phyloP scores from a whole-genome alignment of 805 yeast genomes.

The Yarrowia divulgata region DNA sequence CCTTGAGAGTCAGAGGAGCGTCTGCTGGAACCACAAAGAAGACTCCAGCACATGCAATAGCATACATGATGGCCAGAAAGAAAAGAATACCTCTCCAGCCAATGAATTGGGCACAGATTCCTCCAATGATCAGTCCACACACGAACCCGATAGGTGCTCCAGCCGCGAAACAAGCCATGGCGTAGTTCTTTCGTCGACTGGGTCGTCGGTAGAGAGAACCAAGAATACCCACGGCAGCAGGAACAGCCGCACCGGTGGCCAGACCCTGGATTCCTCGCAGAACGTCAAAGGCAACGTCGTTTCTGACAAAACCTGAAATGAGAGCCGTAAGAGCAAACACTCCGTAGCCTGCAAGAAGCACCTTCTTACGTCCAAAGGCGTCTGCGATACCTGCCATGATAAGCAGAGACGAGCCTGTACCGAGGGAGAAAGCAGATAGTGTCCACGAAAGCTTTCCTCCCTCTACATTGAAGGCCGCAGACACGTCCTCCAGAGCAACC shows the following conservation, averaged over 20 bases:
- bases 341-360: conserved; percentile 51
- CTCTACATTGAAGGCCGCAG: conserved; percentile 50
- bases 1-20: conserved; percentile 42
- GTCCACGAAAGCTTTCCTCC: conserved; percentile 58
- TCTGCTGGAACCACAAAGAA: conserved; percentile 53
- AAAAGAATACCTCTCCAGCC: conserved; percentile 56
- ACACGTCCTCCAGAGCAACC: conserved; percentile 52
- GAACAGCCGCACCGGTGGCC: conserved; percentile 55
- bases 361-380: conserved; percentile 56
- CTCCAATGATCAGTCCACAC: conserved; percentile 55
- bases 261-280: conserved; percentile 57
- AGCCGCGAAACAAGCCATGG: conserved; percentile 54
- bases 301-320: conserved; percentile 46
- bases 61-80: conserved; percentile 54
- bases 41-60: conserved; percentile 46
- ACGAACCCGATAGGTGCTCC: conserved; percentile 61
- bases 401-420: conserved; percentile 55
- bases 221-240: conserved; percentile 58
- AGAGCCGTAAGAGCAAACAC: conserved; percentile 49
- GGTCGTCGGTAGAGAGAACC: conserved; percentile 54
- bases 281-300: conserved; percentile 52
- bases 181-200: conserved; percentile 54
- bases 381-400: conserved; percentile 59
- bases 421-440: conserved; percentile 53
- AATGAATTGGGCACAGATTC: conserved; percentile 53